Base-by-base conservation (phyloP, 2,329 filamentous ascomycete genomes). In the Rhinocladiella similis region DNA sequence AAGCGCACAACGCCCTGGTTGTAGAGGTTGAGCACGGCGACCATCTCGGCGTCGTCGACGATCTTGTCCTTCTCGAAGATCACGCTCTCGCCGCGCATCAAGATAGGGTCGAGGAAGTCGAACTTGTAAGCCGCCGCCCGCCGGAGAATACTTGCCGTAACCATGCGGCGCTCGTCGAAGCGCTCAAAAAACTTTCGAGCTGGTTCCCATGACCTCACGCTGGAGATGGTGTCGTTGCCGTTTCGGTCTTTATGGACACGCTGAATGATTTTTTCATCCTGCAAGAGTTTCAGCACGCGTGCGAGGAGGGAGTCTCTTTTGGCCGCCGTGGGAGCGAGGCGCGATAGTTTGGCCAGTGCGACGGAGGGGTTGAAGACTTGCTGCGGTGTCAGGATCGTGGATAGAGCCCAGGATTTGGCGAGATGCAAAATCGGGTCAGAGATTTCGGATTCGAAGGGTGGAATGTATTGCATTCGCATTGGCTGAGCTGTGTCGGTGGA, bases 401-500 rank as follows among this genome's bases (percentile, higher is more conserved):
- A 75, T 12, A 77, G 73, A 45, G 78, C 70, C 75, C 75, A 80
- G n/a, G 72, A 72, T 65, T 76, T 78, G 36, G 72, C 75, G 6
- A 70, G 52, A 36, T 52, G 56, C 13, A 57, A 42, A 19, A 36
- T 45, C 36, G 39, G 16, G 39, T 57, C 54, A 29, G 59, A 10
- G 50, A 16, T 48, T 46, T 47, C n/a, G 19, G 38, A 10, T 36
- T 57, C 53, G 47, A 43, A 59, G 19, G 27, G 46, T 20, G 47
- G 35, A 16, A 42, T 38, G 43, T 47, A 47, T 3, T 48, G 51
- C 39, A 60, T 51, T 5, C 25, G 13, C 13, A 25, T 39, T 50
- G 29, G 10, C 29, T 10, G 29, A 33, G 29, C 10, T 3, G 3
- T 33, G 29, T 33, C 29, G 10, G 6, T 33, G 6, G 29, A 33